Percentiles rank a stretch among this genome's conserved stretches.
phyloP scores from a whole-genome alignment of 2,329 filamentous ascomycete genomes.

The Ascochyta fabae region DNA sequence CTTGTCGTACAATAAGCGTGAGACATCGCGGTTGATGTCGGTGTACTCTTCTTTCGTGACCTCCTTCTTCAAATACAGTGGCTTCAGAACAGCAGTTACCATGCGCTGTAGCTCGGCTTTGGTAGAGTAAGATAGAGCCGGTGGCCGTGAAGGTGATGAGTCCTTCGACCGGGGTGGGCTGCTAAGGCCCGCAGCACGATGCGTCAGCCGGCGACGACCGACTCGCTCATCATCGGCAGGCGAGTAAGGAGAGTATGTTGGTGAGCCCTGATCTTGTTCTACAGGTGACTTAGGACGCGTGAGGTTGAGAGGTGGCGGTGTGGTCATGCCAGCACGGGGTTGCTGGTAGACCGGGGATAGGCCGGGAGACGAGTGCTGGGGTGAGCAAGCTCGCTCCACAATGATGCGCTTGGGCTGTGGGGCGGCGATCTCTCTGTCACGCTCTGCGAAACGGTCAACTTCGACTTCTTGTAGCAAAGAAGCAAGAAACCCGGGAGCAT shows the following conservation, averaged over 20 bases:
- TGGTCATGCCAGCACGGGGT: slow-evolving; percentile 69
- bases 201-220: slow-evolving; percentile 36
- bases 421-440: slow-evolving; percentile 45
- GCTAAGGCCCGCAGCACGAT: slow-evolving; percentile 44
- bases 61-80: slow-evolving; percentile 79
- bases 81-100: slow-evolving; percentile 81
- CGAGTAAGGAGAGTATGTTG: slow-evolving; percentile 73
- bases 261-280: slow-evolving; percentile 60
- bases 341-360: slow-evolving; percentile 72
- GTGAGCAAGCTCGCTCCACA: slow-evolving; percentile 51
- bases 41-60: slow-evolving; percentile 91
- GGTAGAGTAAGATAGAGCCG: slow-evolving; percentile 74
- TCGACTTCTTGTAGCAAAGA: slow-evolving; percentile 90
- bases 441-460: slow-evolving; percentile 48
- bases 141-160: slow-evolving; percentile 69
- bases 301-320: slow-evolving; percentile 67
- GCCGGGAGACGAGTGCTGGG: slow-evolving; percentile 66
- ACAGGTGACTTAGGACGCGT: slow-evolving; percentile 68
- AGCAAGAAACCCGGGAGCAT: slow-evolving; percentile 79
- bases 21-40: slow-evolving; percentile 88
- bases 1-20: slow-evolving; percentile 81
- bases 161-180: slow-evolving; percentile 63
- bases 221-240: slow-evolving; percentile 53
- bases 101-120: slow-evolving; percentile 90
- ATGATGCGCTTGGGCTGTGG: slow-evolving; percentile 51